phyloP scores from a whole-genome alignment of 306 rosid genomes.

The Vigna angularis region DNA sequence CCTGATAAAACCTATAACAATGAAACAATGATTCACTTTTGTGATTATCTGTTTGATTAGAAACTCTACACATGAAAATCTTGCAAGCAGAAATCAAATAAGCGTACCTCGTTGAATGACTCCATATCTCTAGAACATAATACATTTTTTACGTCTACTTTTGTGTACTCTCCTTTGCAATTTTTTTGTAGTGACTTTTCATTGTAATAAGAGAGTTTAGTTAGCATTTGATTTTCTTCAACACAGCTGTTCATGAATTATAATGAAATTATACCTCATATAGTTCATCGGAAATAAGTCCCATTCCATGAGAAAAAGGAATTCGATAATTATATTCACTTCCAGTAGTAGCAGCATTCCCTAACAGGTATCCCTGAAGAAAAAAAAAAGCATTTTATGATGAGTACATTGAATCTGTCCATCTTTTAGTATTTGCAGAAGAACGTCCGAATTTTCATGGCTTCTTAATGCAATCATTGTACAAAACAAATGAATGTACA shows the following conservation, averaged over 20 bases:
- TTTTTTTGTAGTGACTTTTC: constrained; percentile 56
- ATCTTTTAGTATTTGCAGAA: too few species aligned
- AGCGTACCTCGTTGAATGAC: constrained; percentile 41
- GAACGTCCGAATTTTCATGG: too few species aligned
- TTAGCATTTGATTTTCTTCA: constrained; percentile 18
- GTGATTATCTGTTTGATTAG: neutral
- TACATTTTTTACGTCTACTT: constrained; percentile 44
- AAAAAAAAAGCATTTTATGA: neutral
- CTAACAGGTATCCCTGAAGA: constrained; percentile 67
- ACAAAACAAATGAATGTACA: too few species aligned
- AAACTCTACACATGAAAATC: constrained; percentile 8
- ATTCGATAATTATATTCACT: neutral
- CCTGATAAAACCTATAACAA: constrained; percentile 51
- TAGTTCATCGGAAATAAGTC: constrained; percentile 68
- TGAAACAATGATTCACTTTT: neutral
- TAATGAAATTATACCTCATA: constrained; percentile 43
- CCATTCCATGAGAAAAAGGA: constrained; percentile 67
- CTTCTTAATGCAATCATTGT: too few species aligned
- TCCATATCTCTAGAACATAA: constrained; percentile 47
- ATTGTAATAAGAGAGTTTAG: neutral
- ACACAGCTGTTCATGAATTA: neutral
- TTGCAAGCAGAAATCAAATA: neutral
- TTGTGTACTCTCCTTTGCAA: constrained; percentile 55
- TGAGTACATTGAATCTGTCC: too few species aligned
- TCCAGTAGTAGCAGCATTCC: constrained; percentile 50